Conservation (phyloP, 164 flowering plant genomes). For the Annona squamosa region DNA sequence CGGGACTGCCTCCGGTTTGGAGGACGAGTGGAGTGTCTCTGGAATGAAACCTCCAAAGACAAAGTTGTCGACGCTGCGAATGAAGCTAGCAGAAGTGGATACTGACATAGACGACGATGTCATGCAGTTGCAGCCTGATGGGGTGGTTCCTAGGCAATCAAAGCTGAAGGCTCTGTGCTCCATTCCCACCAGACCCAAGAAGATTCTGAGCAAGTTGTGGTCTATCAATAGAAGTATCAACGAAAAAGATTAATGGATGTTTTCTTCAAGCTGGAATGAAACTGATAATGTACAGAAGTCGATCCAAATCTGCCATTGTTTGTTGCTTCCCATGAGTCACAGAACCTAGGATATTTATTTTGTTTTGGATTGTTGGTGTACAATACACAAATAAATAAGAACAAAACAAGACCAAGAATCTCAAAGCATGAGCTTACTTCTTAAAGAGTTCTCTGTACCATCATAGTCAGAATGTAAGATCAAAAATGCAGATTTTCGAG, state of each 20-base stretch:
- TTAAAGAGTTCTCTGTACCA: no score
- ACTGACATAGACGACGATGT: conserved; percentile 39
- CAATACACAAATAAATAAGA: not conserved
- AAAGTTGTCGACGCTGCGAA: conserved; percentile 52
- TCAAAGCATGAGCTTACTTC: not conserved
- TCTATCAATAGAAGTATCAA: conserved; percentile 48
- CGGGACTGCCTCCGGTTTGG: conserved; percentile 33
- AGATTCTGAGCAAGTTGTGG: conserved; percentile 81
- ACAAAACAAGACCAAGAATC: not conserved
- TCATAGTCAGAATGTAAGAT: no score
- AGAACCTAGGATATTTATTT: not conserved
- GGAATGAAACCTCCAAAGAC: conserved; percentile 67
- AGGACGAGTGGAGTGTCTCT: conserved; percentile 73
- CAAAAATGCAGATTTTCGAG: no score
- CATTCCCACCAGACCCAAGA: conserved; percentile 63
- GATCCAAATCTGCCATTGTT: not conserved
- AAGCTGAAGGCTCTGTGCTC: conserved; percentile 48
- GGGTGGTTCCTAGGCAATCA: conserved; percentile 25
- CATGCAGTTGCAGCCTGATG: conserved; percentile 21
- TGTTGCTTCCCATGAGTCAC: not conserved
- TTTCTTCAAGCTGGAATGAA: not conserved
- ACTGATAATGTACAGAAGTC: not conserved
- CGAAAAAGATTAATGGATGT: conserved; percentile 48
- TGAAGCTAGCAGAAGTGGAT: conserved; percentile 75
- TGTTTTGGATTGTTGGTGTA: not conserved